Base-by-base conservation (phyloP, 805 yeast genomes). In the Candida golubevii region DNA sequence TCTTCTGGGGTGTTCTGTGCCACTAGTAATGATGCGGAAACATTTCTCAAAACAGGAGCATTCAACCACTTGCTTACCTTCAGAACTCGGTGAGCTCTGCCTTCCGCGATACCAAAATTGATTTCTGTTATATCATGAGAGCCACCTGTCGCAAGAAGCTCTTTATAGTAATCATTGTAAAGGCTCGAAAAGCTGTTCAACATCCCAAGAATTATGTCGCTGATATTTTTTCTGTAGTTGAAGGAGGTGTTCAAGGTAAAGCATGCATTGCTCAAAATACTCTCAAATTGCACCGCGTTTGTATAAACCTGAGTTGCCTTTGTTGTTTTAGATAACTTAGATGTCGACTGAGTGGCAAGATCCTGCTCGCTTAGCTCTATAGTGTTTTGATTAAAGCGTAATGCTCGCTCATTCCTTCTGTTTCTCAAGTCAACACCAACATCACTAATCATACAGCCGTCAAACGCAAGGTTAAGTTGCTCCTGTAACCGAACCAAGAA, bases 401-500 rank as follows among this genome's bases (percentile, higher is more conserved):
- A 30, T 9, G 30, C 27, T 15, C 39, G 36, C 9, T 31, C 35
- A 26, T 30, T 39, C 9, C 38, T 33, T 30, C 34, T 36, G 23
- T 37, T 44, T 33, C 41, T 39, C 14, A 42, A 35, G n/a, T 39
- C 39, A 10, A 45, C 32, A 14, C 51, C 46, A 18, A 32, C 42
- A 26, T 41, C 51, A 36, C 48, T 41, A 3, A 47, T 36, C 44
- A 69, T 59, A 32, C 56, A 54, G 14, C 69, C 74, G 8, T 74
- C 73, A 55, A 85, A 84, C 11, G 79, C 72, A 31, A 62, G 56
- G 29, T 73, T 66, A 15, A 88, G 65, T 1, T 82, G 76, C 31
- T 72, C 75, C 38, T 80, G 80, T 12, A 89, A 68, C 35, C 79
- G 78, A 1, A 88, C 80, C 38, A 85, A 69, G 55, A 84, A 88